Conservation (phyloP, 2,329 filamentous ascomycete species). For the Coleophoma crateriformis region DNA sequence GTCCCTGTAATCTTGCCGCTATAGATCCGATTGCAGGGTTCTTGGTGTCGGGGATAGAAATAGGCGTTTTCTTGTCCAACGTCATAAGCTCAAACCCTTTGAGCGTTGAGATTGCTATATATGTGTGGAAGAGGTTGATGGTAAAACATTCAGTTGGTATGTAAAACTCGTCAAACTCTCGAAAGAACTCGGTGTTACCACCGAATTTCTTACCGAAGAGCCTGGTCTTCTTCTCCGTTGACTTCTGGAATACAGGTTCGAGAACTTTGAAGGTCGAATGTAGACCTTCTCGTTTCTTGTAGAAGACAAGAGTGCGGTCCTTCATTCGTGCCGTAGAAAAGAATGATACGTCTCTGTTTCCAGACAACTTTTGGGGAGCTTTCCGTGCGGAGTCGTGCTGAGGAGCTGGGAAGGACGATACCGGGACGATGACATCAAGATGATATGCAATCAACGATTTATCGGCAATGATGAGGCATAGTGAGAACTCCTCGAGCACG, state of each 20-base stretch:
- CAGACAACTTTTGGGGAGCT: conserved; percentile 85
- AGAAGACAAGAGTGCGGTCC: conserved; percentile 88
- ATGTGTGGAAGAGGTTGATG: conserved; percentile 93
- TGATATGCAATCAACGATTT: conserved; percentile 90
- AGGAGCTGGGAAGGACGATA: conserved; percentile 55
- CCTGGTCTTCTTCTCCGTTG: conserved; percentile 74
- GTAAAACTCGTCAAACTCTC: conserved; percentile 98
- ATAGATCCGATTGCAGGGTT: conserved; percentile 78
- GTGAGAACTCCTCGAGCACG: conserved; percentile 90
- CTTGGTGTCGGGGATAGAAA: conserved; percentile 85
- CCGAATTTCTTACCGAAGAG: conserved; percentile 51
- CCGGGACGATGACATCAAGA: conserved; percentile 71
- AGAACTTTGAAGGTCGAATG: conserved; percentile 96
- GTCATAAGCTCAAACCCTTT: conserved; percentile 95
- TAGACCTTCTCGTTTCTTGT: conserved; percentile 91
- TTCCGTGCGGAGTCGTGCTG: conserved; percentile 68
- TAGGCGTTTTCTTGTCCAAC: conserved; percentile 92
- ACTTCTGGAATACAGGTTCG: conserved; percentile 91
- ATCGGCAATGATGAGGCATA: conserved; percentile 88
- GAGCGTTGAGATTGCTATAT: conserved; percentile 83
- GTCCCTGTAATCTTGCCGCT: conserved; percentile 73
- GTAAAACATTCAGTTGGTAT: conserved; percentile 92
- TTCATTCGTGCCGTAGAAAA: conserved; percentile 97
- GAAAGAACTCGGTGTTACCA: conserved; percentile 88
- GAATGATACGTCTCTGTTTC: conserved; percentile 89